Conservation (phyloP, 225 moss, liverwort and hornwort genomes). For the Pseudoscleropodium purum region DNA sequence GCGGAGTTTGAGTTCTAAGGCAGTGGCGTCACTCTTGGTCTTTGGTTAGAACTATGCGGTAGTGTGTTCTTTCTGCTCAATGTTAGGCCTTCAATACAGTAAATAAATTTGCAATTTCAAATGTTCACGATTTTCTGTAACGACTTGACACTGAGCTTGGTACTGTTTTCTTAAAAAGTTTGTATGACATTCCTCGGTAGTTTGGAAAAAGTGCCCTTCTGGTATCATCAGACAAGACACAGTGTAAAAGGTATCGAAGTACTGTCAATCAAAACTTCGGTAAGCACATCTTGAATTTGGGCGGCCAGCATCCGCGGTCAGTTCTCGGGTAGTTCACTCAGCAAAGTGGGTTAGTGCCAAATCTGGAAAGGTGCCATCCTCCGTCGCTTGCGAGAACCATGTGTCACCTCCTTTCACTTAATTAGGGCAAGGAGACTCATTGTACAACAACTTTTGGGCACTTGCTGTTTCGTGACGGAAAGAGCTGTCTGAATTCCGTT, state of each 20-base stretch:
- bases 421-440: neutral
- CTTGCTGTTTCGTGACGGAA: neutral
- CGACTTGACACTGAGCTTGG: too few species aligned
- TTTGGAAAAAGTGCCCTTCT: neutral
- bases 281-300: too few species aligned
- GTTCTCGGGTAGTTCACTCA: neutral
- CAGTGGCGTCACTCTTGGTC: neutral
- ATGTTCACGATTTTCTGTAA: neutral
- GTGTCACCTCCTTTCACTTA: neutral
- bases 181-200: too few species aligned
- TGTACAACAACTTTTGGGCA: neutral
- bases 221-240: neutral
- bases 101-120: neutral
- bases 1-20: neutral
- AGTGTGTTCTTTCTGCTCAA: neutral
- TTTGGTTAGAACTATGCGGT: too few species aligned
- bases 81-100: neutral
- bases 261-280: too few species aligned
- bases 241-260: rapidly evolving
- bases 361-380: constrained; percentile 1
- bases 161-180: rapidly evolving
- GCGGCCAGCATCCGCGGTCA: neutral
- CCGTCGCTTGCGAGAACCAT: neutral
- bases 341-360: neutral
- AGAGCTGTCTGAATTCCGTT: neutral